Evolutionary conservation across 2,329 filamentous ascomycete genomes (phyloP).

Genomic region (Zasmidium citrigriseum): DNA sequence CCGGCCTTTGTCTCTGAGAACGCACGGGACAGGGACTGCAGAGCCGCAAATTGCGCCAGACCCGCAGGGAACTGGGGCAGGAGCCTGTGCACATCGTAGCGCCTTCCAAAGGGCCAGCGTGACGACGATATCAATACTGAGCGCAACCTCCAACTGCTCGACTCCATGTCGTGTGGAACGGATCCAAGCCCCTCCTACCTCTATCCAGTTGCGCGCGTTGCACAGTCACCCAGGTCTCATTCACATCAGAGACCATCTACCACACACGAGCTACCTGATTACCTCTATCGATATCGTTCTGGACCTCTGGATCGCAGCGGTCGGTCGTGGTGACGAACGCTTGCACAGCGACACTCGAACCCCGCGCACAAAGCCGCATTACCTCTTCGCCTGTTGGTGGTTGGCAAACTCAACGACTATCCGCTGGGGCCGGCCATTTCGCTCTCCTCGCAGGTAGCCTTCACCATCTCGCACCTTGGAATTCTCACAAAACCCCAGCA

Average conservation of each 20-base stretch:
- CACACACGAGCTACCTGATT: conserved; percentile 9
- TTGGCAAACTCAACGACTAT: neutral
- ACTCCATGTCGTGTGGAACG: conserved; percentile 23
- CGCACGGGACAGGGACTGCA: conserved; percentile 14
- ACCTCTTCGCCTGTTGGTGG: neutral
- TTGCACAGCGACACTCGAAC: neutral
- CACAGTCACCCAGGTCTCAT: neutral
- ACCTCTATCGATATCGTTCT: neutral
- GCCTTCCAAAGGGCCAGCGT: conserved; percentile 9
- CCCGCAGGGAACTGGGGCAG: conserved; percentile 16
- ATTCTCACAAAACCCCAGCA: neutral
- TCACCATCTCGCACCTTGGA: neutral
- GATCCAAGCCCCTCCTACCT: conserved; percentile 18
- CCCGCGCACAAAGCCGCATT: neutral
- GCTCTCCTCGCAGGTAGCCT: neutral
- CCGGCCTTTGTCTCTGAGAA: conserved; percentile 9
- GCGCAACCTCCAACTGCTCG: conserved; percentile 9
- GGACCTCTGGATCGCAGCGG: conserved; percentile 9
- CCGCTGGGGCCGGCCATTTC: neutral
- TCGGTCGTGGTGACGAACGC: neutral
- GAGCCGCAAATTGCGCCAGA: conserved; percentile 22
- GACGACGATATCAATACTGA: conserved; percentile 20
- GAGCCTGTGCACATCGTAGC: conserved; percentile 8
- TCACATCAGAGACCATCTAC: neutral
- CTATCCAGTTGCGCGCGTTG: conserved; percentile 6